Evolutionary conservation across 1,284 basidiomycete species (phyloP), one percentile per base, ranked within the genome.

Genomic region (Leccinum huronense): DNA sequence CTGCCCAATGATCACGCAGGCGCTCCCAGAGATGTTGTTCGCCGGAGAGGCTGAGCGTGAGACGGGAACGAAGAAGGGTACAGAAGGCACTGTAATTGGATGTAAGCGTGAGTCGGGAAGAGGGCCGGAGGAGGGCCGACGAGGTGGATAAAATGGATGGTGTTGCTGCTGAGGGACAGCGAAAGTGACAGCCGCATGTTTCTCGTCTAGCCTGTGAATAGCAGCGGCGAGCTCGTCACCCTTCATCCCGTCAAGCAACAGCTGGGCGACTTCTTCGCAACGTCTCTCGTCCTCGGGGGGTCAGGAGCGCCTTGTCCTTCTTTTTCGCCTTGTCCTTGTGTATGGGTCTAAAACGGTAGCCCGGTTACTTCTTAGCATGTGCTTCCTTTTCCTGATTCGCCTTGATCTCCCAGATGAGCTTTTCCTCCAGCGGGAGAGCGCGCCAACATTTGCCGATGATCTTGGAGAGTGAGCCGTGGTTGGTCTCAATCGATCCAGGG

Each of bases 401-500:
- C 61, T 81, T 81, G 36, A 80, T 74, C 70, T 90, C 86, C 88
- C 88, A 91, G 13, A 84, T 76, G 3, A 80, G 79, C 72, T 87
- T 88, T 72, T 91, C 86, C n/a, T 86, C 83, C 6, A 84, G 79
- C 0, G 87, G 85, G 4, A 91, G 82, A 0, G 83, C 73, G 14
- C 84, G 82, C 89, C 89, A 91, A 74, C 85, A 87, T 68, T 86
- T 89, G 38, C 87, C 88, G 59, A 90, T 89, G 67, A 90, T 90
- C 76, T 88, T 88, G 6, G 85, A 87, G 13, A 91, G 74, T 48
- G 90, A 90, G 38, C 88, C 88, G 72, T 95, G 91, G 69, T 91
- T 90, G 3, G 89, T 89, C 79, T 95, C 91, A 63, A 95, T 90
- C 8, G 86, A 86, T 0, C 90, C 87, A 0, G 93, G 93, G 31